A percentile compares a stretch with the other conserved stretches of the same genome.
phyloP scores from a whole-genome alignment of 2,329 filamentous ascomycete genomes.

The Penicillium sp. region DNA sequence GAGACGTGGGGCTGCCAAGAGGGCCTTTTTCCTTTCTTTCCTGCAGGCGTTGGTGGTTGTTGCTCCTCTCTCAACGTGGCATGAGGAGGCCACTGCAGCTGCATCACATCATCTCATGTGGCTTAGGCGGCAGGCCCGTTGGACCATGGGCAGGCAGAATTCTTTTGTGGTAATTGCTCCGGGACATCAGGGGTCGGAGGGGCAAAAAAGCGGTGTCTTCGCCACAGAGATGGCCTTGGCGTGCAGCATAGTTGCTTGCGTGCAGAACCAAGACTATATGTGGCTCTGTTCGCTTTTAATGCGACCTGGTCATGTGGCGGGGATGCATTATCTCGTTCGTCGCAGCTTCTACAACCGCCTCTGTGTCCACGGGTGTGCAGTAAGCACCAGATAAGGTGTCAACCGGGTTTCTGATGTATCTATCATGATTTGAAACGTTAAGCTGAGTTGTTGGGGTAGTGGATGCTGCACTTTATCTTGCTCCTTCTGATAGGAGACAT shows the following conservation, averaged over 20 bases:
- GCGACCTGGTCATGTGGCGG: constrained; percentile 6
- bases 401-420: constrained; percentile 7
- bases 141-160: background rate
- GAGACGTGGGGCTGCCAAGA: constrained; percentile 17
- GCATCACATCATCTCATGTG: constrained; percentile 7
- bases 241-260: constrained; percentile 13
- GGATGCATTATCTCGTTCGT: constrained; percentile 1
- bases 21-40: background rate
- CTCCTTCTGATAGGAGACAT: constrained; percentile 19
- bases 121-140: constrained; percentile 12
- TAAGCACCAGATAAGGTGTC: background rate
- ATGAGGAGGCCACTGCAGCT: constrained; percentile 15
- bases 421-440: background rate
- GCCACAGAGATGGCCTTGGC: constrained; percentile 21
- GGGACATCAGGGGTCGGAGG: constrained; percentile 9
- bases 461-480: constrained; percentile 14
- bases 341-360: background rate
- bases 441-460: constrained; percentile 7
- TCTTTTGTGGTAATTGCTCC: constrained; percentile 2
- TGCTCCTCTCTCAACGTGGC: constrained; percentile 18
- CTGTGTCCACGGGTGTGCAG: background rate
- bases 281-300: constrained; percentile 15
- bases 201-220: constrained; percentile 26
- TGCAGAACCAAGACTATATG: constrained; percentile 19
- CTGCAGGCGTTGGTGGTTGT: constrained; percentile 6